A percentile compares a stretch with the other conserved stretches of the same genome.
These are phyloP conservation scores for Fusarium pseudograminearum DNA, from an alignment of 2,329 filamentous ascomycete species.

Conservation along the genomic window DNA sequence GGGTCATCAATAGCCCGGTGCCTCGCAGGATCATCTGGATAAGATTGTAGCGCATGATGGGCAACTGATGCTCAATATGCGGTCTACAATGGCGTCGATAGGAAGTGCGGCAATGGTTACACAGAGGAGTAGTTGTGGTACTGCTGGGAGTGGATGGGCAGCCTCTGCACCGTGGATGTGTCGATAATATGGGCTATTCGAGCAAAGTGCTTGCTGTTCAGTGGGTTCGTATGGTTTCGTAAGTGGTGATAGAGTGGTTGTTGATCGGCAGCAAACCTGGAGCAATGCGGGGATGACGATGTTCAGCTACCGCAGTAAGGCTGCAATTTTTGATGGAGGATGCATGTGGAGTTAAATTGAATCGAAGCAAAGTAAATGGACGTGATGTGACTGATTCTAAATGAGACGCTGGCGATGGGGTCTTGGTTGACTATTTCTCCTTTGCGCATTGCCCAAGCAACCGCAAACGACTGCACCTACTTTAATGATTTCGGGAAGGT, in stretches of 20 bases:
- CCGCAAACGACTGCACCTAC: conserved; percentile 10
- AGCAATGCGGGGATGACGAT: conserved; percentile 34
- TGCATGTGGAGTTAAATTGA: conserved; percentile 36
- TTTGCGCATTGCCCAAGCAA: conserved; percentile 47
- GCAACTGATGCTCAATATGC: conserved; percentile 24
- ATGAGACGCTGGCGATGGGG: conserved; percentile 27
- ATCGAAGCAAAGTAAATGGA: conserved; percentile 1
- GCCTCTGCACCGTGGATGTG: neutral
- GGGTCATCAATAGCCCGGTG: conserved; percentile 63
- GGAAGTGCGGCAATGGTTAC: neutral
- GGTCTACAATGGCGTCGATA: conserved; percentile 10
- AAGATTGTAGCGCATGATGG: conserved; percentile 52
- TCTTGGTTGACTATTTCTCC: conserved; percentile 20
- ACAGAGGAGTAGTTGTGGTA: conserved; percentile 3
- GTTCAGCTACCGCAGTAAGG: conserved; percentile 30
- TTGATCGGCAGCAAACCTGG: conserved; percentile 31
- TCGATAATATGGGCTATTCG: neutral
- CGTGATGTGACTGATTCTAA: conserved; percentile 7
- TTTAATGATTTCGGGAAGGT: conserved; percentile 7
- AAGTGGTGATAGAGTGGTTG: conserved; percentile 16
- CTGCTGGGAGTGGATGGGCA: conserved; percentile 2
- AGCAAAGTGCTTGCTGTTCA: neutral
- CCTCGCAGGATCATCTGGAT: conserved; percentile 61
- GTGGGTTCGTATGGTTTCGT: neutral
- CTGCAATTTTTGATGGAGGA: conserved; percentile 34